Percentiles rank a stretch among this genome's conserved stretches.
Evolutionary conservation across 306 rosid species (phyloP).

Genomic region (Medicago arabica): DNA sequence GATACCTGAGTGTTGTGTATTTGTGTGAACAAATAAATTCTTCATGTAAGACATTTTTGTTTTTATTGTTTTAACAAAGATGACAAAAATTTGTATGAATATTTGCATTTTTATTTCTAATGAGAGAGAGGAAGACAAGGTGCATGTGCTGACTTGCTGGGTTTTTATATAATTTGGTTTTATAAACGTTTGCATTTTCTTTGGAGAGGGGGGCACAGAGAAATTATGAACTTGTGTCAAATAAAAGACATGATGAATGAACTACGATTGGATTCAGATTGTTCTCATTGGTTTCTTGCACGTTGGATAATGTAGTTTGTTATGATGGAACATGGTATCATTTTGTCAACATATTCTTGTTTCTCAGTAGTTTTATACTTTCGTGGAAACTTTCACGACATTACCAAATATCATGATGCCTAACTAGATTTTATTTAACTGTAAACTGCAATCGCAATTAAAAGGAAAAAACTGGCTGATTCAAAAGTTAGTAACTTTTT

Average conservation of each 20-base stretch:
- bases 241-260: conserved; percentile 38
- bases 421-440: too few relatives aligned
- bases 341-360: conserved; percentile 1
- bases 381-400: not conserved
- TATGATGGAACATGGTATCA: conserved; percentile 40
- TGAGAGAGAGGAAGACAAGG: not conserved
- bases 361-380: not conserved
- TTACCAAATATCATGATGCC: too few relatives aligned
- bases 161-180: not conserved
- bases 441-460: too few relatives aligned
- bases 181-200: not conserved
- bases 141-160: conserved; percentile 43
- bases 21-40: not conserved
- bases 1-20: not conserved
- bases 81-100: not conserved
- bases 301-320: conserved; percentile 41
- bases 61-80: not conserved
- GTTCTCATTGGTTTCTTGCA: conserved; percentile 44
- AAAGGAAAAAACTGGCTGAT: too few relatives aligned
- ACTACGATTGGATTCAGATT: conserved; percentile 40
- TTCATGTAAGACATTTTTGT: not conserved
- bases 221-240: too few relatives aligned
- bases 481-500: too few relatives aligned
- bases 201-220: conserved; percentile 25
- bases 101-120: not conserved